Conservation (phyloP, 148 eudicot species). For the Fallopia convolvulus region DNA sequence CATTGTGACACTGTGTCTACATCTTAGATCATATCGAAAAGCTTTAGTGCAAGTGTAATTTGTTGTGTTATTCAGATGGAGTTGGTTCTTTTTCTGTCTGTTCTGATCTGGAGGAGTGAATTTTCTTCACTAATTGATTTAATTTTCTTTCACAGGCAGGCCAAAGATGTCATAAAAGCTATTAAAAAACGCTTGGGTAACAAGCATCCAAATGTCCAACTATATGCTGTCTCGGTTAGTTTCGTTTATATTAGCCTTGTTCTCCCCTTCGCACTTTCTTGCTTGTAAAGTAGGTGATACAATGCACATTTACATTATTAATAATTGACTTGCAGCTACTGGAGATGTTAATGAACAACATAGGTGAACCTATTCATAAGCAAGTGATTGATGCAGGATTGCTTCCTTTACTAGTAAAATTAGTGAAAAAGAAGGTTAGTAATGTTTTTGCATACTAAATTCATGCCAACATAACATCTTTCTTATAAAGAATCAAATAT, state of each 20-base stretch:
- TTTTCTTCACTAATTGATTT: neutral
- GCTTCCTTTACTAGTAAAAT: conserved; percentile 70
- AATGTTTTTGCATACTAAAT: neutral
- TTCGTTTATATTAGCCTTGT: no score
- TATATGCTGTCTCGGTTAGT: conserved; percentile 80
- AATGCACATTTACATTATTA: neutral
- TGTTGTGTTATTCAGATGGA: neutral
- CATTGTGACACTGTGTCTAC: neutral
- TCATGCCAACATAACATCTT: neutral
- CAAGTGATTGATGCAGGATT: conserved; percentile 83
- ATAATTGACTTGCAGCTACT: conserved; percentile 43
- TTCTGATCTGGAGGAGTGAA: neutral
- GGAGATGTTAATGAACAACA: conserved; percentile 94
- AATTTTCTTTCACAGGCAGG: conserved; percentile 51
- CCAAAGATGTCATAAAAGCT: conserved; percentile 78
- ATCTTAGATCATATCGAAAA: neutral
- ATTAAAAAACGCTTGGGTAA: conserved; percentile 84
- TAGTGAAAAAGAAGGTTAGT: conserved; percentile 89
- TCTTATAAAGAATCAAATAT: neutral
- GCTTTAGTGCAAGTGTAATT: neutral
- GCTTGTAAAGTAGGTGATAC: neutral
- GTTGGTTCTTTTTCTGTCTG: neutral
- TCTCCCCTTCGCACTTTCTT: neutral
- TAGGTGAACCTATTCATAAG: conserved; percentile 86
- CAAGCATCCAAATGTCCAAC: conserved; percentile 67